Conservation (phyloP, 208 protist genomes). For the Trypanosoma congolense region DNA sequence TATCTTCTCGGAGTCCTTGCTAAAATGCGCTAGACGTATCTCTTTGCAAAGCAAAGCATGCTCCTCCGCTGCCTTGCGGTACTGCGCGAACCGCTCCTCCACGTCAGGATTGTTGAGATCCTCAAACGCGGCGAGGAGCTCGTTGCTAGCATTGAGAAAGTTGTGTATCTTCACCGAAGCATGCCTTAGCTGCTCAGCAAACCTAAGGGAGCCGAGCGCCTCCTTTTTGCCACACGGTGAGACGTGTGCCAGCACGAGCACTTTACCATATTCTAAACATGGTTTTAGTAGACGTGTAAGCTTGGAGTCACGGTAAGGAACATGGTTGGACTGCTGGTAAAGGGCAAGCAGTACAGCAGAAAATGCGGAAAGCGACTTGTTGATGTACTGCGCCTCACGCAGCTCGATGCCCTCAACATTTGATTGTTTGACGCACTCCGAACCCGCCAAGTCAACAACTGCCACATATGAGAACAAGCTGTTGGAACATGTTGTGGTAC, state of each 20-base stretch:
- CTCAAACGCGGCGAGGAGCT: conserved; percentile 66
- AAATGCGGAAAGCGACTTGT: conserved; percentile 86
- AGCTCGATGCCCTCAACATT: conserved; percentile 70
- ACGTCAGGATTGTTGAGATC: conserved; percentile 69
- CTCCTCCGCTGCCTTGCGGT: conserved; percentile 35
- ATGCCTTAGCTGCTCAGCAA: conserved; percentile 83
- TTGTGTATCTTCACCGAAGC: conserved; percentile 58
- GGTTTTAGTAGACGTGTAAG: conserved; percentile 86
- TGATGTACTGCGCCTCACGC: conserved; percentile 89
- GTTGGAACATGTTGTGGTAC: conserved; percentile 9
- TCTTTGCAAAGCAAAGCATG: conserved; percentile 72
- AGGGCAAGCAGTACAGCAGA: conserved; percentile 82
- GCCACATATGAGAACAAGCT: conserved; percentile 71
- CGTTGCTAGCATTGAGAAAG: conserved; percentile 35
- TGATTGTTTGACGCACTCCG: conserved; percentile 92
- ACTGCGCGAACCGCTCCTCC: conserved; percentile 40
- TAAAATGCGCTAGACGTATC: conserved; percentile 57
- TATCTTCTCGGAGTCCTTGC: conserved; percentile 5
- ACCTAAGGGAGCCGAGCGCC: conserved; percentile 68
- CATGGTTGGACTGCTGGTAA: conserved; percentile 54
- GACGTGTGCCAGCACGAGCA: conserved; percentile 80
- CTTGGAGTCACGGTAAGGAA: conserved; percentile 92
- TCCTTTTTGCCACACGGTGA: conserved; percentile 64
- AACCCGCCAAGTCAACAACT: conserved; percentile 97
- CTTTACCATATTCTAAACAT: conserved; percentile 73